Percentiles rank a stretch among this genome's conserved stretches.
phyloP scores from a whole-genome alignment of 257 asterid genomes.

The Misopates orontium region DNA sequence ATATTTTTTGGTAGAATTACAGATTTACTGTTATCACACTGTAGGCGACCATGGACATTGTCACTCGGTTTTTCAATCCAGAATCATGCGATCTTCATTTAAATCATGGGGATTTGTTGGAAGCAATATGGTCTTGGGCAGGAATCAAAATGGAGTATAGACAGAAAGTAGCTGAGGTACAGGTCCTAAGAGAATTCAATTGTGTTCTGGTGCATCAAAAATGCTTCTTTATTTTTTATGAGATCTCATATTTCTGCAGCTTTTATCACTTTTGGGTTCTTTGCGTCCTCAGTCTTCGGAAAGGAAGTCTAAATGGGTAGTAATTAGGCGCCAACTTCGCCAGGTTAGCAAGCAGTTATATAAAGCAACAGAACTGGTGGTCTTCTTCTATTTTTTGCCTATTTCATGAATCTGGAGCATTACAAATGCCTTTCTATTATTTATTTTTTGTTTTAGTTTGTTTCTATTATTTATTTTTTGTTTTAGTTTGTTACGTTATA shows the following conservation, averaged over 20 bases:
- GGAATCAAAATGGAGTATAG: slow-evolving; percentile 79
- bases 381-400: slow-evolving; percentile 7
- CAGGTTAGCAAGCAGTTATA: slow-evolving; percentile 58
- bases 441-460: no score
- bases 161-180: slow-evolving; percentile 95
- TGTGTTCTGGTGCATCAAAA: slow-evolving; percentile 1
- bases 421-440: not conserved
- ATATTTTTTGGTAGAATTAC: slow-evolving; percentile 15
- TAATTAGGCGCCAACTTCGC: slow-evolving; percentile 89
- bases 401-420: slow-evolving; percentile 16
- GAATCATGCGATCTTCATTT: slow-evolving; percentile 87
- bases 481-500: not conserved
- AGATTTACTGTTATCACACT: slow-evolving; percentile 23
- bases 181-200: slow-evolving; percentile 22
- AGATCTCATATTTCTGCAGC: slow-evolving; percentile 49
- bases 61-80: slow-evolving; percentile 57
- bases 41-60: slow-evolving; percentile 78
- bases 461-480: not conserved
- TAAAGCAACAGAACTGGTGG: not conserved
- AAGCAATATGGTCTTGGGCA: slow-evolving; percentile 96
- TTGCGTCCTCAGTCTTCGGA: slow-evolving; percentile 91
- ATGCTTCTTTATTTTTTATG: slow-evolving; percentile 12
- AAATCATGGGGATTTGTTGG: slow-evolving; percentile 88
- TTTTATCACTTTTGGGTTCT: slow-evolving; percentile 87
- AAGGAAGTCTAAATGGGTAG: slow-evolving; percentile 94